Evolutionary conservation across 345 rosid genomes (phyloP).

Genomic region (Citropsis articulata): DNA sequence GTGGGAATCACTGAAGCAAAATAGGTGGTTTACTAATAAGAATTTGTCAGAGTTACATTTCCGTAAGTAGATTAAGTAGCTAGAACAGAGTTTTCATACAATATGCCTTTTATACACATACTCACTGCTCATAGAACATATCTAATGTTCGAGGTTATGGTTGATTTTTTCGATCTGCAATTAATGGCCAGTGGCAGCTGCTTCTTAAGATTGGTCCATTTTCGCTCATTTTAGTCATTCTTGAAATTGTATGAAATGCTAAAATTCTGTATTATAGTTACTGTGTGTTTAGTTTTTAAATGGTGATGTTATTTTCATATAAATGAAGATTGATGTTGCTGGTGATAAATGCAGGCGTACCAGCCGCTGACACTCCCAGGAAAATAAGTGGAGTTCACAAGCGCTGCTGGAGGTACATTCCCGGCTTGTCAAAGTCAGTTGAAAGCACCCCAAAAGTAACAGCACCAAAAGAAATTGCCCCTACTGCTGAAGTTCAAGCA

Average conservation of each 20-base stretch:
- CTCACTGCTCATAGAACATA: not conserved
- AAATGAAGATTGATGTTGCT: constrained; percentile 7
- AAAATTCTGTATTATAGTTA: not conserved
- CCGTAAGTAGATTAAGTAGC: not conserved
- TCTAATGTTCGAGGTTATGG: not conserved
- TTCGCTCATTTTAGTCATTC: not conserved
- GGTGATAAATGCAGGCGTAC: constrained; percentile 45
- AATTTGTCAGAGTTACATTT: too few species aligned
- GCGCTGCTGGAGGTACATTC: constrained; percentile 90
- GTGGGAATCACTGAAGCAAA: not conserved
- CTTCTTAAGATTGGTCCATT: not conserved
- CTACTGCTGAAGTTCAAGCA: constrained; percentile 40
- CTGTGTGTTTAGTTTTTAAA: not conserved
- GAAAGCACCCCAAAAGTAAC: constrained; percentile 17
- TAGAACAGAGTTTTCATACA: not conserved
- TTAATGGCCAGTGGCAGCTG: not conserved
- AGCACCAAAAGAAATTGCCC: constrained; percentile 36
- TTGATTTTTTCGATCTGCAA: not conserved
- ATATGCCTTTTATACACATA: not conserved
- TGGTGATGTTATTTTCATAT: not conserved
- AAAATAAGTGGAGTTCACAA: constrained; percentile 92
- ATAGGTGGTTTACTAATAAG: not conserved
- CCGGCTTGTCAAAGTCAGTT: constrained; percentile 38
- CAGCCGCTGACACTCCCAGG: constrained; percentile 71
- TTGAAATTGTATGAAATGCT: not conserved